Evolutionary conservation across 805 yeast genomes (phyloP), one percentile per base, ranked within the genome.

Genomic region (Kluyveromyces aestuarii): DNA sequence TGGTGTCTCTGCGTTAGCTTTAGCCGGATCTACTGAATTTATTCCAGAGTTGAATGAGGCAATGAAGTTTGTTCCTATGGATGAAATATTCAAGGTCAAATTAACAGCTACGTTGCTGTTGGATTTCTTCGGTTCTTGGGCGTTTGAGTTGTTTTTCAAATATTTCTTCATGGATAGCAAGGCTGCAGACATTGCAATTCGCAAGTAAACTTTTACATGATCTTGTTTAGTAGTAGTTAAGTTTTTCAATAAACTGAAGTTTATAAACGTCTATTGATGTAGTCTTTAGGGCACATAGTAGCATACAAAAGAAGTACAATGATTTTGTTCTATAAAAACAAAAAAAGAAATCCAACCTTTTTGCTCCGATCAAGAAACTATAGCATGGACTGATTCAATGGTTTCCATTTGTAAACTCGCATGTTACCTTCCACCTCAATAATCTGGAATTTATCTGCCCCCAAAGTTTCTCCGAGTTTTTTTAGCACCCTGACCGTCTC

Each of bases 31-130:
- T 6, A 89, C 98, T 21, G 99, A 93, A 68, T 84, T 91, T 61
- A 65, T 90, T 60, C 98, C 98, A 35, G 99, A 93, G 72, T 69
- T 93, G 62, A 93, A 93, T 66, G 91, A 87, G 64, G 87, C 87
- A 14, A 81, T 93, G 82, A 81, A 84, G 64, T 86, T 93, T 67
- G 99, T 93, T 44, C 87, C 87, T 56, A 89, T 93, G 96, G 68
- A 73, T 36, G 62, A 68, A 25, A 61, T 67, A 16, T 93, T 93
- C 80, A 90, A 89, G 70, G 55, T 76, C 54, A 84, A 86, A 67
- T 76, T 93, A 62, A 86, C 96, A 2, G 58, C 71, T 1, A 75
- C 88, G 38, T 80, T 93, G 72, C 53, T 86, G 39, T 64, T 84
- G 37, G 99, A 93, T 69, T 80, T 87, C 60, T 81, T 74, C 37